Evolutionary conservation across 1,284 basidiomycete genomes (phyloP), one percentile per base, ranked within the genome.

Genomic region (Naganishia sp.): DNA sequence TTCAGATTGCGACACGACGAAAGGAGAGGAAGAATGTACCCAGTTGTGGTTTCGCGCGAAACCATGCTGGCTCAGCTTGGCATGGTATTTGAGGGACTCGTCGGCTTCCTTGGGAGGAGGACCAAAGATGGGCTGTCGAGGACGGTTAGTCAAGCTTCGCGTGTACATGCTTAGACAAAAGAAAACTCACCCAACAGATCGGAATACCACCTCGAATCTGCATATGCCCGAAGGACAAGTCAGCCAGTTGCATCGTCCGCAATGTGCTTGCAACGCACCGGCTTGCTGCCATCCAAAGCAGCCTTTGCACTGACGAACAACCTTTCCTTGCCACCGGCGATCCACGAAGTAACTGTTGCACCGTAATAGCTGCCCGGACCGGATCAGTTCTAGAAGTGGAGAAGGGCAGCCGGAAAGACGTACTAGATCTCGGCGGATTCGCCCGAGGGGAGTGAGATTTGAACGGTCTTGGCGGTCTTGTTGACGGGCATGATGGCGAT

Each of bases 251-350:
- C 35, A 39, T 39, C 13, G 10, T 0, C 28, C 28, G 28, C 13
- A 45, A 11, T 18, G 7, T 25, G 31, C 41, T 58, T 11, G 45
- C n/a, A 5, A 23, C 52, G 28, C 28, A 80, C 79, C 13, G 87
- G 82, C 74, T 87, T 86, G 63, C 85, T 84, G 1, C 89, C 89
- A 73, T 93, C 90, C 2, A 91, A 79, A 17, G 81, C 79, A 1
- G 90, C 87, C 76, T 88, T 90, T 86, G 87, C 89, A 1, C 90
- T 91, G 54, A 90, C 81, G 52, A 94, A 94, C 47, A 92, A 81
- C 31, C 88, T 83, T 75, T 93, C 91, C 58, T 80, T 73, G 0
- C 83, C 82, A 21, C 71, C 75, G 10, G 79, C 76, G 65, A 77
- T 79, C 80, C 80, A 82, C 31, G 81, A 82, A 6, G 76, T 76